Conservation (phyloP, 2,329 filamentous ascomycete species). For the Penicillium sp. region DNA sequence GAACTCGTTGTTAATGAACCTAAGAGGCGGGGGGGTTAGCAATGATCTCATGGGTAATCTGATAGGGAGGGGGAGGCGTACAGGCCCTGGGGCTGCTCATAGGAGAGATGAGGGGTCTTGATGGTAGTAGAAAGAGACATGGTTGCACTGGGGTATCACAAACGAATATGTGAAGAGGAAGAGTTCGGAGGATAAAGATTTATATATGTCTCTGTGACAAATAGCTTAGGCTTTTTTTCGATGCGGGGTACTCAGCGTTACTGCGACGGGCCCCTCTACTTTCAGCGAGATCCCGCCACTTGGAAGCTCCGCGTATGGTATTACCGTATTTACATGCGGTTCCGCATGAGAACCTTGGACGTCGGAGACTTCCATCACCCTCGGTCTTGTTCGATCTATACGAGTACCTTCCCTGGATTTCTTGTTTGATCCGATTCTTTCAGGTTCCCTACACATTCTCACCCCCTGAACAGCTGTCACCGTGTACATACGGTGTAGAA, state of each 20-base stretch:
- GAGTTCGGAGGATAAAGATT: background rate
- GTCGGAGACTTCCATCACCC: background rate
- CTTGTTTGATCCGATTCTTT: too few relatives aligned
- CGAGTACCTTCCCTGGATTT: too few relatives aligned
- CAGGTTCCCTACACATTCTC: too few relatives aligned
- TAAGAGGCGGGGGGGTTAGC: constrained; percentile 67
- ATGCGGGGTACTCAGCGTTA: constrained; percentile 1
- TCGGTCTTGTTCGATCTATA: background rate
- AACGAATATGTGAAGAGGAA: constrained; percentile 1
- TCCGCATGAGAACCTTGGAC: background rate
- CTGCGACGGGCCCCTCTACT: too few relatives aligned
- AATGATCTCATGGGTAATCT: background rate
- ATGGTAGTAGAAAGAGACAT: constrained; percentile 45
- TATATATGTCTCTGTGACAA: background rate
- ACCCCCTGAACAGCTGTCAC: too few relatives aligned
- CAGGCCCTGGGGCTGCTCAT: constrained; percentile 46
- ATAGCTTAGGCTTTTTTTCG: background rate
- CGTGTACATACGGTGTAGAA: background rate
- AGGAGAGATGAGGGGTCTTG: constrained; percentile 42
- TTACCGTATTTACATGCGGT: background rate
- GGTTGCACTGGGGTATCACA: constrained; percentile 11
- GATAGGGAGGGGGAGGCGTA: constrained; percentile 20
- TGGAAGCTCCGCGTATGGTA: background rate
- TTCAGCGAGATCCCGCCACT: background rate
- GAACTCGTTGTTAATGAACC: constrained; percentile 53